Base-by-base conservation (phyloP, 2,329 filamentous ascomycete genomes). In the Fusarium gaditjirri region DNA sequence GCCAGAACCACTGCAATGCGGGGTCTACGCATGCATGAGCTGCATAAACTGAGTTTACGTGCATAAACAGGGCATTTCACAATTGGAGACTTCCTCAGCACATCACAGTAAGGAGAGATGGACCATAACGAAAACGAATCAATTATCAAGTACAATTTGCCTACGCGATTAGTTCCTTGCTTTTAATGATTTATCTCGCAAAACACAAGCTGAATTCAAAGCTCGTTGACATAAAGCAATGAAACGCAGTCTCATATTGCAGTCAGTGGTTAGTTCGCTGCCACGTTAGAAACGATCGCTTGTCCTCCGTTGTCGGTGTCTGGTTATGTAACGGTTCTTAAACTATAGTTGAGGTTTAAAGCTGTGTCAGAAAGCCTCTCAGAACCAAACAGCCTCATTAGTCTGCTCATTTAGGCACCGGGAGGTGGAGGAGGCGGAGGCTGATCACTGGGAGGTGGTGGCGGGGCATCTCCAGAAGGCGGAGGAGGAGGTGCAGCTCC, bases 351-450 rank as follows among this genome's bases (percentile, higher is more conserved):
- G 36, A 46, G 47, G 39, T 39, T 52, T 64, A 53, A 71, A 44
- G 27, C 47, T 29, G 39, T 59, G 59, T 72, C 49, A 72, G 52
- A 72, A 61, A 43, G 17, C n/a, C 25, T 42, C 27, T 36, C 31
- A 21, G 42, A 35, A 29, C 27, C 57, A 60, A 38, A 16, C 11
- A 71, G 44, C 47, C 49, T 53, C 47, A 52, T 72, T 67, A 61
- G 66, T 71, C 25, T 57, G 29, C 25, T 38, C 57, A 58, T 76
- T 80, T 80, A 87, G 71, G 85, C 84, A 75, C 85, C 85, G 65
- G 85, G 84, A 71, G 90, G 89, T 58, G 90, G 90, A 63, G 90
- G 90, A 29, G 92, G 90, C 21, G 90, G 90, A 71, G 90, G 87
- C 71, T 89, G 90, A 72, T 85, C 85, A 60, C 87, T 87, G 61